A percentile compares a stretch with the other conserved stretches of the same genome.
phyloP scores from a whole-genome alignment of 2,329 filamentous ascomycete species.

The Stagonosporopsis cucurbitacearum region DNA sequence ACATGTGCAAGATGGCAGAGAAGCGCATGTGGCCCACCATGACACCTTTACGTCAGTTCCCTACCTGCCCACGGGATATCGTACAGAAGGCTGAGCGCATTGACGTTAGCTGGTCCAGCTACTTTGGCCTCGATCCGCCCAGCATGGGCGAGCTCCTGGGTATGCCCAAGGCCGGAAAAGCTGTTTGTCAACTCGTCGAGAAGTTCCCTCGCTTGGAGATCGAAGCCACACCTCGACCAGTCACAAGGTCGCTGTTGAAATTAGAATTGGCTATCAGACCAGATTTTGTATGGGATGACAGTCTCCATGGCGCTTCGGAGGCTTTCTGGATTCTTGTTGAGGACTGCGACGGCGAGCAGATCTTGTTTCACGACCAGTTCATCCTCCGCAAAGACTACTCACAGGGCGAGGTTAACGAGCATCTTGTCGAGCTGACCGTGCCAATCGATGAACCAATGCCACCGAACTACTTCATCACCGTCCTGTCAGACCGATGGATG shows the following conservation, averaged over 20 bases:
- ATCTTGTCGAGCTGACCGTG: slow-evolving; percentile 94
- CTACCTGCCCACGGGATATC: slow-evolving; percentile 78
- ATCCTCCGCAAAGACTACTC: slow-evolving; percentile 90
- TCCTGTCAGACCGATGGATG: slow-evolving; percentile 98
- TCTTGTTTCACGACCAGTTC: slow-evolving; percentile 94
- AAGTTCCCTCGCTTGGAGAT: slow-evolving; percentile 95
- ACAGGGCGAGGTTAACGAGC: slow-evolving; percentile 83
- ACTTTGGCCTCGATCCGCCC: slow-evolving; percentile 95
- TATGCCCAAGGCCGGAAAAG: slow-evolving; percentile 84
- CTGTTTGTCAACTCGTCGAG: slow-evolving; percentile 83
- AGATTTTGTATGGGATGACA: slow-evolving; percentile 94
- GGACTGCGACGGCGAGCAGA: slow-evolving; percentile 95
- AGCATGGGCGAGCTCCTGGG: slow-evolving; percentile 94
- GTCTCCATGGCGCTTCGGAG: slow-evolving; percentile 84
- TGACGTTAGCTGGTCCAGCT: slow-evolving; percentile 89
- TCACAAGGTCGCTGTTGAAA: slow-evolving; percentile 91
- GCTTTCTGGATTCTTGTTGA: slow-evolving; percentile 98
- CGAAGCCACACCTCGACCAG: slow-evolving; percentile 90
- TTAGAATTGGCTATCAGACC: slow-evolving; percentile 91
- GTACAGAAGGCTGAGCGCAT: slow-evolving; percentile 93
- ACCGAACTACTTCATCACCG: slow-evolving; percentile 96
- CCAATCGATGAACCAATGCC: slow-evolving; percentile 98
- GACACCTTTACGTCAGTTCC: slow-evolving; percentile 91
- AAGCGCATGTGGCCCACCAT: slow-evolving; percentile 99
- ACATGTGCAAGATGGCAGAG: slow-evolving; percentile 98